These are phyloP conservation scores for Suillus subluteus DNA, from an alignment of 768 basidiomycete species.

Conservation along the genomic window DNA sequence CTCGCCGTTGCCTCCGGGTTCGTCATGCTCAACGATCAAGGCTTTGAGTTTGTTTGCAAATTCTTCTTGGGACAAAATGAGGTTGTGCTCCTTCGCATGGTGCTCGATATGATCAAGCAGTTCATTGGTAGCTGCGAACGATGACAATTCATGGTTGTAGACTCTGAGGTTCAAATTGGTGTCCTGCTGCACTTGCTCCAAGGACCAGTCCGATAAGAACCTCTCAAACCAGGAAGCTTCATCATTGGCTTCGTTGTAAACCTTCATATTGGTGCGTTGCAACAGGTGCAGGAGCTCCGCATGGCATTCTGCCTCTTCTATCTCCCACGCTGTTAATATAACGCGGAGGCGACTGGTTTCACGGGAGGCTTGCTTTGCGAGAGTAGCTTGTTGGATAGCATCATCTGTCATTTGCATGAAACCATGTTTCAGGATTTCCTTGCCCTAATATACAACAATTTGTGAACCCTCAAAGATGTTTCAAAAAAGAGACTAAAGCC, in stretches of 20 bases:
- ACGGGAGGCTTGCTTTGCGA: slow-evolving; percentile 9
- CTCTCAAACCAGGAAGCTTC: not conserved
- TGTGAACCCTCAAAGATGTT: no score
- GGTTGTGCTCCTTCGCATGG: not conserved
- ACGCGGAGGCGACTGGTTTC: slow-evolving; percentile 6
- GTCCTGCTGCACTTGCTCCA: not conserved
- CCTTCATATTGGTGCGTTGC: not conserved
- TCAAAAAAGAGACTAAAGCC: no score
- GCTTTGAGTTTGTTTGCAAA: not conserved
- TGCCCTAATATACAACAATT: not conserved
- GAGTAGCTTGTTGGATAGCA: not conserved
- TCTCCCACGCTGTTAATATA: slow-evolving; percentile 12
- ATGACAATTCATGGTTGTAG: not conserved
- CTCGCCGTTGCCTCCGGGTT: no score
- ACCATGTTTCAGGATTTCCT: not conserved
- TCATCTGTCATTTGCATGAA: not conserved
- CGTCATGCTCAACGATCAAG: no score
- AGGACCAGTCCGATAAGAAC: not conserved
- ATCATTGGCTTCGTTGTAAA: not conserved
- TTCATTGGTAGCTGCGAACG: not conserved
- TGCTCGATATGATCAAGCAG: not conserved
- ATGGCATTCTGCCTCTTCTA: slow-evolving; percentile 11
- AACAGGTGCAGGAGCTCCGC: not conserved
- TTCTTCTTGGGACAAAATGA: not conserved
- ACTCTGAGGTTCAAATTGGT: not conserved